Evolutionary conservation across 768 basidiomycete genomes (phyloP).

Genomic region (Porpolomopsis calyptriformis): DNA sequence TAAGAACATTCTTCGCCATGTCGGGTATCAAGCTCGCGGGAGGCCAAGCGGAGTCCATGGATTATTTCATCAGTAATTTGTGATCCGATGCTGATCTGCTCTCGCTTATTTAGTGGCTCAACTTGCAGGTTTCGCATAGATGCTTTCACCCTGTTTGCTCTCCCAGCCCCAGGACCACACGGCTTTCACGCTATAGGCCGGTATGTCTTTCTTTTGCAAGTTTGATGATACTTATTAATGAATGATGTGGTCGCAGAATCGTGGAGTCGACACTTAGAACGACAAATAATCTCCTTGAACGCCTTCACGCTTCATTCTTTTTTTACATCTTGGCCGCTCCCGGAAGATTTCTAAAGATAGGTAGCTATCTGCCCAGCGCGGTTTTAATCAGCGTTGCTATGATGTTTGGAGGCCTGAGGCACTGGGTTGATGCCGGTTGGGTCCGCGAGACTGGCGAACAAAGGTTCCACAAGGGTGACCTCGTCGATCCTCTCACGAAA

Average conservation of each 20-base stretch:
- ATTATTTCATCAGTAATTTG: slow-evolving; percentile 75
- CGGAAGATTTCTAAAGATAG: slow-evolving; percentile 75
- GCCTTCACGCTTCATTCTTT: slow-evolving; percentile 96
- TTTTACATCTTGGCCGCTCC: slow-evolving; percentile 72
- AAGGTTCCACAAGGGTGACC: not conserved
- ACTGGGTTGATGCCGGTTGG: slow-evolving; percentile 66
- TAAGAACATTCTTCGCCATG: slow-evolving; percentile 58
- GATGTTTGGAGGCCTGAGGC: slow-evolving; percentile 71
- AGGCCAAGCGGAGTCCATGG: slow-evolving; percentile 82
- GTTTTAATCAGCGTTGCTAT: slow-evolving; percentile 76
- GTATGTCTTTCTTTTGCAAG: slow-evolving; percentile 36
- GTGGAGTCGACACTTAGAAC: slow-evolving; percentile 84
- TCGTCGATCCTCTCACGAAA: not conserved
- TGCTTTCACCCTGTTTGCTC: slow-evolving; percentile 80
- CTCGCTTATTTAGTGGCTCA: slow-evolving; percentile 2
- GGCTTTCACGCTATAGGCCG: slow-evolving; percentile 90
- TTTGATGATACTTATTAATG: too few species aligned
- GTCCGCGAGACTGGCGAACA: slow-evolving; percentile 12
- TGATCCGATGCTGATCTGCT: slow-evolving; percentile 4
- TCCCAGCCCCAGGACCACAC: slow-evolving; percentile 85
- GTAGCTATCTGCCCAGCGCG: slow-evolving; percentile 80
- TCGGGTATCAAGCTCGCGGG: slow-evolving; percentile 69
- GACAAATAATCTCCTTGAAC: slow-evolving; percentile 88
- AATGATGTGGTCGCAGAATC: too few species aligned
- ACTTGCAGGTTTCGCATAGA: slow-evolving; percentile 78